Conservation (phyloP, 73 alveolate genomes). For the Loxodes magnus region DNA sequence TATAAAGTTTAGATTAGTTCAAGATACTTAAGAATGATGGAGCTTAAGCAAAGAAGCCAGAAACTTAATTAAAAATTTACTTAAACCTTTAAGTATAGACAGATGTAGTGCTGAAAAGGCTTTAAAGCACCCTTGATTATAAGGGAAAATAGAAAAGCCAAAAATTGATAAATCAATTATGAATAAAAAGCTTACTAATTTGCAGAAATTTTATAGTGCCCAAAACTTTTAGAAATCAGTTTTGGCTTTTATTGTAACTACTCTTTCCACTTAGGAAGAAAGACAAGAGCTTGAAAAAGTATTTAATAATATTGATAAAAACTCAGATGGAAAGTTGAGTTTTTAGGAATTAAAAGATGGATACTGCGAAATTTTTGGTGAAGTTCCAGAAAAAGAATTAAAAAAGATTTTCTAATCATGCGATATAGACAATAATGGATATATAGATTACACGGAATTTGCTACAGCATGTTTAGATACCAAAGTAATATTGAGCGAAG, state of each 20-base stretch:
- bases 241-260: constrained; percentile 13
- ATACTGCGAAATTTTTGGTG: constrained; percentile 2
- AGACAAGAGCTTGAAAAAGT: constrained; percentile 1
- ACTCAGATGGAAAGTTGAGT: constrained; percentile 15
- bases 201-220: neutral
- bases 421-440: constrained; percentile 13
- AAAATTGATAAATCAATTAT: constrained; percentile 11
- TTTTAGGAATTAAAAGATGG: constrained; percentile 7
- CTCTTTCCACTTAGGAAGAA: constrained; percentile 11
- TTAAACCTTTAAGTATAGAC: constrained; percentile 23
- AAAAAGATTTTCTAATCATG: constrained; percentile 4
- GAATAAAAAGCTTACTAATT: constrained; percentile 3
- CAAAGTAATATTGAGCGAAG: neutral
- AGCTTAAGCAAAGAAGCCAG: constrained; percentile 33
- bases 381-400: neutral
- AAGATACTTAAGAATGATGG: constrained; percentile 21
- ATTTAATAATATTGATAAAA: constrained; percentile 12
- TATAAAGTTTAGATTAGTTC: neutral
- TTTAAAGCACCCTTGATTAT: constrained; percentile 41
- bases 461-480: constrained; percentile 2
- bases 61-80: constrained; percentile 32
- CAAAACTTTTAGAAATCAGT: constrained; percentile 10
- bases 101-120: constrained; percentile 36
- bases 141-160: neutral
- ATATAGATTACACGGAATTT: constrained; percentile 15